Conservation (phyloP, 257 asterid species). For the Petunia axillaris region DNA sequence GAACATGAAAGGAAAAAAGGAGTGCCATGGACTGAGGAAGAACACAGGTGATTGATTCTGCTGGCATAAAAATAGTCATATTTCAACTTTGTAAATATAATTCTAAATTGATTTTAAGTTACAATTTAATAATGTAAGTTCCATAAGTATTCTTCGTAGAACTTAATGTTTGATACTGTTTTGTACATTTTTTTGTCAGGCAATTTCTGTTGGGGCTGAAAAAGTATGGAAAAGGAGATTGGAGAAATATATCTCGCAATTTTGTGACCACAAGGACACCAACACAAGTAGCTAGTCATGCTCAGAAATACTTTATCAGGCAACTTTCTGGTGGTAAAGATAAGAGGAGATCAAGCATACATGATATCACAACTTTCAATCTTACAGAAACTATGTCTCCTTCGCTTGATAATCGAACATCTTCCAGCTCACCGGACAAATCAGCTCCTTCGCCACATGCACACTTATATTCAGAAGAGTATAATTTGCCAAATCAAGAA, state of each 20-base stretch:
- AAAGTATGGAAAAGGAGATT: slow-evolving; percentile 95
- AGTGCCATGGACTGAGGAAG: slow-evolving; percentile 96
- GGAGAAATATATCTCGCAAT: slow-evolving; percentile 86
- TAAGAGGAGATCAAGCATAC: slow-evolving; percentile 89
- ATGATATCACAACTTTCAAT: slow-evolving; percentile 78
- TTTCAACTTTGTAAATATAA: neutral
- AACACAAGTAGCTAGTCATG: slow-evolving; percentile 95
- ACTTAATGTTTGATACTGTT: neutral
- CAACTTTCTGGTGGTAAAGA: slow-evolving; percentile 92
- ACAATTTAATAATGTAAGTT: too few relatives aligned
- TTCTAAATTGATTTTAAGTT: too few relatives aligned
- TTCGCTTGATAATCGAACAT: slow-evolving; percentile 36
- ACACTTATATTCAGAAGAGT: slow-evolving; percentile 30
- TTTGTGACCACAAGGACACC: slow-evolving; percentile 87
- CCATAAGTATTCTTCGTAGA: neutral
- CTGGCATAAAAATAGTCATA: neutral
- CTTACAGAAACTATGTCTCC: slow-evolving; percentile 46
- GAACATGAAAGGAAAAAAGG: slow-evolving; percentile 91
- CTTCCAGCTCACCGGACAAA: slow-evolving; percentile 39
- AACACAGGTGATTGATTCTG: slow-evolving; percentile 60
- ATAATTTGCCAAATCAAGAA: slow-evolving; percentile 43
- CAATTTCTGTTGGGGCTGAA: slow-evolving; percentile 84
- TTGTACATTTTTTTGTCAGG: slow-evolving; percentile 45
- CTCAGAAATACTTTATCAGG: slow-evolving; percentile 88
- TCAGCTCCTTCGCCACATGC: slow-evolving; percentile 33